Evolutionary conservation across 2,329 filamentous ascomycete species (phyloP).

Genomic region (Aspergillus hortae): DNA sequence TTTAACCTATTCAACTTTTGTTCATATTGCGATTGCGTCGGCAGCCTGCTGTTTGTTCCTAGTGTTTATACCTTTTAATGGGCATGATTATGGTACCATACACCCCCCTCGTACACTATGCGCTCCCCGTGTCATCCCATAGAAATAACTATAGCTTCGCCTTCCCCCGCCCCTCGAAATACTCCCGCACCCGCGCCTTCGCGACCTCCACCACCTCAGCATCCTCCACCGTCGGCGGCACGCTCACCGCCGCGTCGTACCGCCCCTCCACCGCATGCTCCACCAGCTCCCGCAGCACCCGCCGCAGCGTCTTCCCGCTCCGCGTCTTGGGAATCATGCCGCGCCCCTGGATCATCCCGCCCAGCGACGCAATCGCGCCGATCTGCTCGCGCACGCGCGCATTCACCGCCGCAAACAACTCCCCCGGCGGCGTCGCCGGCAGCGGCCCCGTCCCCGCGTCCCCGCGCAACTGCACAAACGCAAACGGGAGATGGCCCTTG

Average conservation of each 20-base stretch:
- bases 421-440: slow-evolving; percentile 34
- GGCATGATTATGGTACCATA: too few species aligned
- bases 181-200: slow-evolving; percentile 66
- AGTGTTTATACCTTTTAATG: not conserved
- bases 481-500: slow-evolving; percentile 90
- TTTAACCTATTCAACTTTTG: too few species aligned
- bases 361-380: slow-evolving; percentile 79
- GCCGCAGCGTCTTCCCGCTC: slow-evolving; percentile 83
- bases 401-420: slow-evolving; percentile 45
- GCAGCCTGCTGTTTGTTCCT: not conserved
- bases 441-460: slow-evolving; percentile 47
- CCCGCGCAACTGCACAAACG: slow-evolving; percentile 65
- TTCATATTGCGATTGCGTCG: too few species aligned
- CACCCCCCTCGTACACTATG: too few species aligned
- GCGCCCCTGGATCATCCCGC: slow-evolving; percentile 78
- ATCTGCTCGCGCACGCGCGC: slow-evolving; percentile 72
- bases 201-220: slow-evolving; percentile 69
- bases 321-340: slow-evolving; percentile 89
- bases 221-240: slow-evolving; percentile 87
- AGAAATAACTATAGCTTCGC: slow-evolving; percentile 40
- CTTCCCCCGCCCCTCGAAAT: slow-evolving; percentile 56
- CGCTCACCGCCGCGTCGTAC: slow-evolving; percentile 66
- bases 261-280: slow-evolving; percentile 76
- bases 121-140: too few species aligned
- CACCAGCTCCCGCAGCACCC: slow-evolving; percentile 76